Evolutionary conservation across 129 eudicot genomes (phyloP).

Genomic region (Mikania micrantha): DNA sequence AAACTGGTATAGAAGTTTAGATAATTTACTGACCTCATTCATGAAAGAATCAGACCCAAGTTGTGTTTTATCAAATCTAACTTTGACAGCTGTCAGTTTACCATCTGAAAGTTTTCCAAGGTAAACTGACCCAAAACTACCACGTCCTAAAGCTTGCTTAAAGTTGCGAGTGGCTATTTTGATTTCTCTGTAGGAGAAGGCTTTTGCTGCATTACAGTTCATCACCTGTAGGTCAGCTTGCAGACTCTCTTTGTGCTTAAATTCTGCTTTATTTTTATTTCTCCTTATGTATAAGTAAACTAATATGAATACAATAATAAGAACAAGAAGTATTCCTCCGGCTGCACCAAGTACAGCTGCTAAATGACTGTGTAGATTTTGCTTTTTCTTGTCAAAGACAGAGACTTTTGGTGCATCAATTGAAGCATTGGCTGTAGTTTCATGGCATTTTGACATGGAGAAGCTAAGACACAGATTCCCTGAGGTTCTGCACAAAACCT

Average conservation of each 20-base stretch:
- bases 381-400: constrained; percentile 49
- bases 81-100: constrained; percentile 77
- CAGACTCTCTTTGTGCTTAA: constrained; percentile 17
- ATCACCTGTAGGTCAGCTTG: constrained; percentile 39
- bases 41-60: constrained; percentile 75
- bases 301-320: constrained; percentile 27
- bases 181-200: constrained; percentile 74
- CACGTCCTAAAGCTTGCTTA: constrained; percentile 72
- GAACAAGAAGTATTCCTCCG: constrained; percentile 46
- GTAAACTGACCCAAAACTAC: constrained; percentile 86
- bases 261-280: constrained; percentile 30
- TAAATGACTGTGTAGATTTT: constrained; percentile 46
- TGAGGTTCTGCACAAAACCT: constrained; percentile 54
- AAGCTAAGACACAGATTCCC: constrained; percentile 87
- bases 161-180: constrained; percentile 78
- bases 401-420: constrained; percentile 81
- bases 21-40: constrained; percentile 57
- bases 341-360: constrained; percentile 52
- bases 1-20: neutral
- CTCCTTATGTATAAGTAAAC: constrained; percentile 39
- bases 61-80: constrained; percentile 60
- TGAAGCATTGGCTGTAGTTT: constrained; percentile 38
- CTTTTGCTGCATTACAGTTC: constrained; percentile 50
- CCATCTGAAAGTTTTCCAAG: constrained; percentile 73
- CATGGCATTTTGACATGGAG: constrained; percentile 45